A percentile compares a stretch with the other conserved stretches of the same genome.
These are phyloP conservation scores for Mycosarcoma mackinlayi DNA, from an alignment of 1,284 basidiomycete species.

Conservation along the genomic window DNA sequence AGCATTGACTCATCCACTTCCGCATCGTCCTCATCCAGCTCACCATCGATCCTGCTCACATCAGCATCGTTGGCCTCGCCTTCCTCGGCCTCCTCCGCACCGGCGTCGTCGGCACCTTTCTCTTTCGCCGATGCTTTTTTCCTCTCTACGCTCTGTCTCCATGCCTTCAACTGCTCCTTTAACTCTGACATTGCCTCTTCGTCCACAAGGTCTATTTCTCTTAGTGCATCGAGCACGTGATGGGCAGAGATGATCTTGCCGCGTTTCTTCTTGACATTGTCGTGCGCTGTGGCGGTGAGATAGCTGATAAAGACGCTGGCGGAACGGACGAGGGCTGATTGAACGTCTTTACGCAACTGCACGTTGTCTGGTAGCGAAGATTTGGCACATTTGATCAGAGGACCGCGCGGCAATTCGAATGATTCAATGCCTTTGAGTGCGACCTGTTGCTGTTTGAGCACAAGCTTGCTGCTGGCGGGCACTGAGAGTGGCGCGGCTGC, in stretches of 20 bases:
- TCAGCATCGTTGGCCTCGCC: constrained; percentile 10
- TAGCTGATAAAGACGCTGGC: constrained; percentile 93
- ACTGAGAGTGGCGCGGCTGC: constrained; percentile 2
- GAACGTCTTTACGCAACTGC: constrained; percentile 86
- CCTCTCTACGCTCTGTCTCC: constrained; percentile 6
- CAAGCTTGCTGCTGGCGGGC: constrained; percentile 8
- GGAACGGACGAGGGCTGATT: constrained; percentile 81
- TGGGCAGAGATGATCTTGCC: constrained; percentile 88
- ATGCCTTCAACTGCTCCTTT: constrained; percentile 76
- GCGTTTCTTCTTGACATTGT: constrained; percentile 82
- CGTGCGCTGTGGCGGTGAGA: constrained; percentile 79
- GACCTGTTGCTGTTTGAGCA: constrained; percentile 29
- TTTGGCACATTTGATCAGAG: constrained; percentile 85
- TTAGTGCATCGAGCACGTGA: constrained; percentile 86
- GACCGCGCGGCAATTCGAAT: constrained; percentile 83
- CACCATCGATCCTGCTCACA: background rate
- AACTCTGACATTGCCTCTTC: constrained; percentile 76
- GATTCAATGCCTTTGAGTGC: constrained; percentile 74
- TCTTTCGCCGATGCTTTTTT: constrained; percentile 14
- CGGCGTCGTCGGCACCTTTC: background rate
- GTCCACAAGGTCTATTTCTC: constrained; percentile 78
- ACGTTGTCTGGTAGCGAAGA: constrained; percentile 79
- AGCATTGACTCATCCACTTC: constrained; percentile 11
- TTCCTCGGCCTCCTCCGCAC: background rate
- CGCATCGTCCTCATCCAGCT: background rate